Conservation (phyloP, 352 stramenopile genomes). For the Pythium brachiatum region DNA sequence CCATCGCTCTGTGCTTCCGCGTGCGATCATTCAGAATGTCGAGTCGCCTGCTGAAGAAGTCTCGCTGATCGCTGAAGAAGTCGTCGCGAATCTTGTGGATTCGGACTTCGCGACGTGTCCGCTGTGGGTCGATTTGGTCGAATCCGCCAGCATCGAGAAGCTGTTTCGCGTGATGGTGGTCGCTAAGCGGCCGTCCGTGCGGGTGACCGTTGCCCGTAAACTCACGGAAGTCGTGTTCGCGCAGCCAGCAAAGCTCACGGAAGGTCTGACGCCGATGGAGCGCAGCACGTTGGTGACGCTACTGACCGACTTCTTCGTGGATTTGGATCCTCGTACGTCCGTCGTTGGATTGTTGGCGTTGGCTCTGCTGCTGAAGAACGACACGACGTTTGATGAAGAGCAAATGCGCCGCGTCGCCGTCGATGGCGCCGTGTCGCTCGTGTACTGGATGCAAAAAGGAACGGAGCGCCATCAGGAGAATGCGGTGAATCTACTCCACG, state of each 20-base stretch:
- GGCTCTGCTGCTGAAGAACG: conserved; percentile 61
- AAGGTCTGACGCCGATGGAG: conserved; percentile 52
- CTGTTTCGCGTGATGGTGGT: conserved; percentile 61
- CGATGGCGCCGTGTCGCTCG: conserved; percentile 59
- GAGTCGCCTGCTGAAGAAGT: conserved; percentile 50
- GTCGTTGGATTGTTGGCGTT: conserved; percentile 71
- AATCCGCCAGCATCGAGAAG: conserved; percentile 53
- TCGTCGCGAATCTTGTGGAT: conserved; percentile 73
- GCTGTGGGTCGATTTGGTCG: conserved; percentile 75
- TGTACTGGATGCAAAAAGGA: conserved; percentile 86
- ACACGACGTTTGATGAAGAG: conserved; percentile 40
- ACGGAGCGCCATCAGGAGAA: conserved; percentile 82
- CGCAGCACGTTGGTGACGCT: conserved; percentile 61
- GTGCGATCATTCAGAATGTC: conserved; percentile 64
- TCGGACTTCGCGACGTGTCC: conserved; percentile 81
- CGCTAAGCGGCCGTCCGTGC: conserved; percentile 50
- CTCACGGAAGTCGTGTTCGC: conserved; percentile 77
- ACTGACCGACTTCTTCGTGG: conserved; percentile 69
- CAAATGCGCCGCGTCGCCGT: conserved; percentile 80
- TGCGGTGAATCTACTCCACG: conserved; percentile 66
- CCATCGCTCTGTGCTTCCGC: conserved; percentile 47
- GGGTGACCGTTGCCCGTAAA: conserved; percentile 67
- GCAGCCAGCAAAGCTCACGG: conserved; percentile 46
- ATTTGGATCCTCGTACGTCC: conserved; percentile 69
- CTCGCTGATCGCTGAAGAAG: conserved; percentile 59